Evolutionary conservation across 2,329 filamentous ascomycete genomes (phyloP).

Genomic region (Lomentospora prolificans): DNA sequence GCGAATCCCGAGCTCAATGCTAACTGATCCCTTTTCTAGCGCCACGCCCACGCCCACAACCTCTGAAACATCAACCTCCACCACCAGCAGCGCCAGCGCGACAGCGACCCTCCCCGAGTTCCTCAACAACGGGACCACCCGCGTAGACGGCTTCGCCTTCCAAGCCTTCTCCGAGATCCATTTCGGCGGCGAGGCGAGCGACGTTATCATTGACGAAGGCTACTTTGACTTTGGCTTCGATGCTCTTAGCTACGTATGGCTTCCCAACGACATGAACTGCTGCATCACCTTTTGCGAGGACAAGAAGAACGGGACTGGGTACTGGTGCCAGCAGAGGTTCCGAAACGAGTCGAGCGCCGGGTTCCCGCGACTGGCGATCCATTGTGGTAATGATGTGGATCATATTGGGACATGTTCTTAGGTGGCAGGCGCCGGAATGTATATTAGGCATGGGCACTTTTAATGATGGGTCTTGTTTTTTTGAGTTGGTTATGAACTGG

Average conservation of each 20-base stretch:
- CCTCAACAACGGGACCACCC: slow-evolving; percentile 17
- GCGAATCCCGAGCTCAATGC: no score
- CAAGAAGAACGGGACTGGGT: slow-evolving; percentile 15
- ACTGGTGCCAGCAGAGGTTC: slow-evolving; percentile 16
- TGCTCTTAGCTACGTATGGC: slow-evolving; percentile 15
- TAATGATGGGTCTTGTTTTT: no score
- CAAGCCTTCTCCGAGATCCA: slow-evolving; percentile 19
- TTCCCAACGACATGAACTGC: slow-evolving; percentile 15
- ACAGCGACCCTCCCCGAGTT: slow-evolving; percentile 16
- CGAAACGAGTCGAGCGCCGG: slow-evolving; percentile 10
- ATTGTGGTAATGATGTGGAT: slow-evolving; percentile 14
- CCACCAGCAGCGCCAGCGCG: slow-evolving; percentile 5
- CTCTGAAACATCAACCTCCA: background rate
- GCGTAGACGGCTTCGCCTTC: slow-evolving; percentile 17
- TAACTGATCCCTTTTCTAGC: background rate
- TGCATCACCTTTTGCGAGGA: slow-evolving; percentile 17
- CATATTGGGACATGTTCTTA: background rate
- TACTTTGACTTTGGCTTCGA: slow-evolving; percentile 15
- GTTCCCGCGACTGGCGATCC: slow-evolving; percentile 17
- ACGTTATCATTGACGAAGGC: slow-evolving; percentile 16
- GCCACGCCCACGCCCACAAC: background rate
- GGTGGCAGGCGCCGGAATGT: background rate
- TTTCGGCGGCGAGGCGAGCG: slow-evolving; percentile 17
- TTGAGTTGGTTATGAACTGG: background rate
- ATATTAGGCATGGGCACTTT: no score